Percentiles rank a stretch among this genome's conserved stretches.
Conservation (phyloP, 2,329 filamentous ascomycete species). For the Botrytis squamosa region DNA sequence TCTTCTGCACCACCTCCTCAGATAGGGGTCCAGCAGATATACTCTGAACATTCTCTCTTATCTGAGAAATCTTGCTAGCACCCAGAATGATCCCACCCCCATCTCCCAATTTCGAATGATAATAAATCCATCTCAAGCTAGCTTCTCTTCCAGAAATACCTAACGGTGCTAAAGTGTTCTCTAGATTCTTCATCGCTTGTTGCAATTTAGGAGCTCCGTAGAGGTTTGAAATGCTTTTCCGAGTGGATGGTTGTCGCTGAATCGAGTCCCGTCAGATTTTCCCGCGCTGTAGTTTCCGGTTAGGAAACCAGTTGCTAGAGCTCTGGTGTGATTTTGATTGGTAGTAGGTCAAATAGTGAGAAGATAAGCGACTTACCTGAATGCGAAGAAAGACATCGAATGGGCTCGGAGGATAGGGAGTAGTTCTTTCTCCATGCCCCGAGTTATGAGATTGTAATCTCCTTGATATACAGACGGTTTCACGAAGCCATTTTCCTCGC, state of each 20-base stretch:
- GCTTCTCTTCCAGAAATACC: neutral
- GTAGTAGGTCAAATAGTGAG: neutral
- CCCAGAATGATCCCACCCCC: neutral
- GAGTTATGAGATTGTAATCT: constrained; percentile 29
- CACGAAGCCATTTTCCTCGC: constrained; percentile 22
- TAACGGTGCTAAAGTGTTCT: neutral
- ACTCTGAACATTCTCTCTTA: neutral
- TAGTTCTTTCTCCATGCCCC: constrained; percentile 14
- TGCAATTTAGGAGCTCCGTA: neutral
- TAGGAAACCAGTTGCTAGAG: neutral
- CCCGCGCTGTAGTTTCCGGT: neutral
- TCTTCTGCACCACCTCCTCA: neutral
- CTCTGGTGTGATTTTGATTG: neutral
- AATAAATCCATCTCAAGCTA: neutral
- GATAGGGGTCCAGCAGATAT: neutral
- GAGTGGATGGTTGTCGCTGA: neutral
- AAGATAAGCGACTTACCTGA: neutral
- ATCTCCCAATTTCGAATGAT: neutral
- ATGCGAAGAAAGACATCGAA: neutral
- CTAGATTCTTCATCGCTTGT: neutral
- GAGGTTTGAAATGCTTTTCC: neutral
- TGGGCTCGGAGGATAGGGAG: neutral
- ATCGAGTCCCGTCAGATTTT: neutral
- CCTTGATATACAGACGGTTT: constrained; percentile 39
- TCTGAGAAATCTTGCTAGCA: neutral